A percentile compares a stretch with the other conserved stretches of the same genome.
phyloP scores from a whole-genome alignment of 2,329 filamentous ascomycete species.

The Beauveria pseudobassiana region DNA sequence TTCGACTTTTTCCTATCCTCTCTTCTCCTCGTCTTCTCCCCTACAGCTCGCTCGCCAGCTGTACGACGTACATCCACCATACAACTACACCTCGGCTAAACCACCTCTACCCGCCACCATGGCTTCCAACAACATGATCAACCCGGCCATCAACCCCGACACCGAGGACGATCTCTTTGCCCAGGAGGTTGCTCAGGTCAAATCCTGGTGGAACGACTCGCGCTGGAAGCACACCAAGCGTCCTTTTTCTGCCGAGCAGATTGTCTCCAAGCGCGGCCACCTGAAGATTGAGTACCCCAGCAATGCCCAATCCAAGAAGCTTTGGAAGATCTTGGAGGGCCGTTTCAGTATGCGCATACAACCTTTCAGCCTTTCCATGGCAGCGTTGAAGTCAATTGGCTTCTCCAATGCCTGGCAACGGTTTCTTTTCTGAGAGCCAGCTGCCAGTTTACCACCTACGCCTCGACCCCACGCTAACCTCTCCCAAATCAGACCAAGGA shows the following conservation, averaged over 20 bases:
- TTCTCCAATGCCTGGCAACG: neutral
- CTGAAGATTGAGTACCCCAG: conserved; percentile 88
- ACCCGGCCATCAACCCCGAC: conserved; percentile 47
- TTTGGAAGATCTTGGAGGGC: conserved; percentile 82
- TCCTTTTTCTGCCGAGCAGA: conserved; percentile 92
- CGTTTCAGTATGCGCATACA: conserved; percentile 61
- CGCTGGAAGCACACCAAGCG: conserved; percentile 91
- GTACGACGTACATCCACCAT: neutral
- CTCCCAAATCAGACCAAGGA: conserved; percentile 57
- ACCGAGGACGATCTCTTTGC: conserved; percentile 61
- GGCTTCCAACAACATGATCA: conserved; percentile 57
- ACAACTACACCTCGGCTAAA: conserved; percentile 7
- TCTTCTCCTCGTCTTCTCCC: neutral
- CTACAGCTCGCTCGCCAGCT: neutral
- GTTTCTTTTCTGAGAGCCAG: neutral
- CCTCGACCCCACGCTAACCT: conserved; percentile 3
- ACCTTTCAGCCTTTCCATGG: neutral
- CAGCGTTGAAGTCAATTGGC: neutral
- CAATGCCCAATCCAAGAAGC: conserved; percentile 84
- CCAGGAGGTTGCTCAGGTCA: conserved; percentile 78
- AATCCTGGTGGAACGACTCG: conserved; percentile 89
- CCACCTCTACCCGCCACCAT: conserved; percentile 31
- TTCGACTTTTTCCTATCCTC: neutral
- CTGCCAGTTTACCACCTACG: neutral
- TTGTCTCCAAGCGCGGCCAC: conserved; percentile 89